A percentile compares a stretch with the other conserved stretches of the same genome.
phyloP scores from a whole-genome alignment of 768 basidiomycete genomes.

The Gymnopilus junonius region DNA sequence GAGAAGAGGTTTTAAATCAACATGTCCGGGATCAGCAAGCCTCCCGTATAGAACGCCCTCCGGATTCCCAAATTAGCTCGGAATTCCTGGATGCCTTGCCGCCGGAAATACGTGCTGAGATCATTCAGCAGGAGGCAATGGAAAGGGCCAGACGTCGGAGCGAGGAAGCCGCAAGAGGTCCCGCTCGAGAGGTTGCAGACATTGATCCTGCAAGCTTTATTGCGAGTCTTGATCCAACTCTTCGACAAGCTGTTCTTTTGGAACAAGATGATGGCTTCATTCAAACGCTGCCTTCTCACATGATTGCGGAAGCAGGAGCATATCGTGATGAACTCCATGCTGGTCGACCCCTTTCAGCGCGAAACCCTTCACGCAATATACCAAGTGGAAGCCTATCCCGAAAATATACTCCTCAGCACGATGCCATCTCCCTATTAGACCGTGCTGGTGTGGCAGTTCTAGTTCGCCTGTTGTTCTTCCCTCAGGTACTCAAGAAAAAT shows the following conservation, averaged over 20 bases:
- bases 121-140: constrained; percentile 91
- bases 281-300: constrained; percentile 79
- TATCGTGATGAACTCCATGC: constrained; percentile 61
- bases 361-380: constrained; percentile 33
- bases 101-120: constrained; percentile 95
- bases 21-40: constrained; percentile 92
- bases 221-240: constrained; percentile 85
- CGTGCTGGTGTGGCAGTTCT: constrained; percentile 87
- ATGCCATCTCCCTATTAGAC: constrained; percentile 93
- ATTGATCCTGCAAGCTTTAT: constrained; percentile 93
- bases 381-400: constrained; percentile 37
- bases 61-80: constrained; percentile 87
- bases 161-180: constrained; percentile 43
- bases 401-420: constrained; percentile 66
- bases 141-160: constrained; percentile 68
- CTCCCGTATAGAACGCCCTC: constrained; percentile 71
- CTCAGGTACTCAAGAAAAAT: constrained; percentile 86
- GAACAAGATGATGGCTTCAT: constrained; percentile 89
- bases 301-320: constrained; percentile 81
- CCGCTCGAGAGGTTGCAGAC: constrained; percentile 64
- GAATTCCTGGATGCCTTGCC: constrained; percentile 98
- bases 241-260: constrained; percentile 89
- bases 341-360: constrained; percentile 34
- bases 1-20: constrained; percentile 97
- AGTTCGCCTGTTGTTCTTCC: constrained; percentile 94